Conservation (phyloP, 345 rosid genomes). For the Schrenkiella parvula region DNA sequence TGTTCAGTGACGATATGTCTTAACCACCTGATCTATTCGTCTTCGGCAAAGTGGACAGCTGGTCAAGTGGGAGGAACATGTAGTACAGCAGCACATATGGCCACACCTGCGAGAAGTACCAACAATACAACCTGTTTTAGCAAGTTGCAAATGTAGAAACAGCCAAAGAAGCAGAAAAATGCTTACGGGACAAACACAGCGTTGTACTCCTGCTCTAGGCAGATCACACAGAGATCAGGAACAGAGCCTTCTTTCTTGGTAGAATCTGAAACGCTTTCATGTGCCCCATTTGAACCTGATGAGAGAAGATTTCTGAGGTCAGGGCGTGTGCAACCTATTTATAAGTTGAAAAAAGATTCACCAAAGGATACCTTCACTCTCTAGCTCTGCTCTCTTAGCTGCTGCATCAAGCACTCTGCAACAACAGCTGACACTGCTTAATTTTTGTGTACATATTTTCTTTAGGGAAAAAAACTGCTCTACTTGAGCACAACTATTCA, state of each 20-base stretch:
- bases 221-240: constrained; percentile 93
- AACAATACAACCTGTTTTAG: neutral
- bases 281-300: constrained; percentile 46
- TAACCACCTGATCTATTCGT: constrained; percentile 77
- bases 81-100: constrained; percentile 89
- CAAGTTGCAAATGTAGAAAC: neutral
- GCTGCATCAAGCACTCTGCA: constrained; percentile 96
- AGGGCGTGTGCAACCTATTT: neutral
- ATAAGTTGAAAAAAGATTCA: neutral
- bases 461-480: neutral
- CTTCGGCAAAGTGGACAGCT: constrained; percentile 87
- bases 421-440: constrained; percentile 20
- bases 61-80: constrained; percentile 68
- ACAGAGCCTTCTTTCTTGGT: constrained; percentile 51
- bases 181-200: constrained; percentile 90
- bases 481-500: neutral
- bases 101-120: constrained; percentile 65
- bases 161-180: constrained; percentile 10
- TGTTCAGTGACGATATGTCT: constrained; percentile 72
- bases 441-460: neutral
- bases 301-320: constrained; percentile 15
- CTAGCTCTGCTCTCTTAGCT: constrained; percentile 61
- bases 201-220: constrained; percentile 90
- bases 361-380: constrained; percentile 49
- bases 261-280: constrained; percentile 35